These are phyloP conservation scores for Ophiostoma tasmaniense DNA, from an alignment of 2,329 filamentous ascomycete genomes.

Conservation along the genomic window DNA sequence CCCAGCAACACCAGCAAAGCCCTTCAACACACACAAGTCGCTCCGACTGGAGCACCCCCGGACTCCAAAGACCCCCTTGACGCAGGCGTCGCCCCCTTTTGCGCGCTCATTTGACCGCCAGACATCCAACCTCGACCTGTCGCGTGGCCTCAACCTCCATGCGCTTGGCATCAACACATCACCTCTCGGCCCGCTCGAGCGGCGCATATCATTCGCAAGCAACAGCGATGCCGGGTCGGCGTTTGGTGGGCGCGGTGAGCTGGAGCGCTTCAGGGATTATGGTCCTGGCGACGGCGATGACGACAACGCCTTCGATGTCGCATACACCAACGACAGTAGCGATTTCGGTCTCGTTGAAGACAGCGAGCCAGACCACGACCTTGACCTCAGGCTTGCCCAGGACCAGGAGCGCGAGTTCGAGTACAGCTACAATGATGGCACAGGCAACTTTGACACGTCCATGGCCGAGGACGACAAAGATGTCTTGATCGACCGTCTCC, in stretches of 20 bases:
- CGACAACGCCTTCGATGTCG: not conserved
- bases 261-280: conserved; percentile 1
- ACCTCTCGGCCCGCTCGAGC: conserved; percentile 27
- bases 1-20: not conserved
- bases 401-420: not conserved
- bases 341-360: conserved; percentile 6
- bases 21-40: not conserved
- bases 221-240: conserved; percentile 9
- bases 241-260: not conserved
- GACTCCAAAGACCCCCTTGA: conserved; percentile 17
- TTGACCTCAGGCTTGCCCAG: not conserved
- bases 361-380: conserved; percentile 15
- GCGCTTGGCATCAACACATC: conserved; percentile 25
- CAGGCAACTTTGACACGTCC: conserved; percentile 15
- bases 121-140: conserved; percentile 14
- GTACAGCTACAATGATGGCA: conserved; percentile 21
- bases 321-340: conserved; percentile 3
- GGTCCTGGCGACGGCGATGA: not conserved
- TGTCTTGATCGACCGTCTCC: conserved; percentile 38
- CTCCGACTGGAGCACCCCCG: not conserved
- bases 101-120: conserved; percentile 6
- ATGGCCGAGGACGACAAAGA: conserved; percentile 26
- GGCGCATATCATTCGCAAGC: conserved; percentile 24
- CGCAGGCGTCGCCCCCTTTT: conserved; percentile 20
- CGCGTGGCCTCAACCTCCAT: conserved; percentile 25